Evolutionary conservation across 1,284 basidiomycete species (phyloP).

Genomic region (Coniophora puteana): DNA sequence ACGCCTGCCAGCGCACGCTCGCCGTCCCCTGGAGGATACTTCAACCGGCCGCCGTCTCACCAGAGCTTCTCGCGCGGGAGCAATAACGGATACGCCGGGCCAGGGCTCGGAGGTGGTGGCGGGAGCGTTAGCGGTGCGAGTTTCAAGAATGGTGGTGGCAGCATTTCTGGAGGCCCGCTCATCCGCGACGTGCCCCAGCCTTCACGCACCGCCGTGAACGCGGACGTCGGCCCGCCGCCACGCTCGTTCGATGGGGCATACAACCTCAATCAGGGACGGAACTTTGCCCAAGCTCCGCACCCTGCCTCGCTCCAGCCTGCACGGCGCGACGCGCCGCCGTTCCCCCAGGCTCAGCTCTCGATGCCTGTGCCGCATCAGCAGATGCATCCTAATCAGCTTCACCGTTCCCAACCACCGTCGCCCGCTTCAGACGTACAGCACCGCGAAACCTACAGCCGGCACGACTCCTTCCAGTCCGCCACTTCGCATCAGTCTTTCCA

Average conservation of each 20-base stretch:
- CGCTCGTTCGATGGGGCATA: conserved; percentile 8
- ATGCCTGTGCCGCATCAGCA: conserved; percentile 3
- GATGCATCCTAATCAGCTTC: neutral
- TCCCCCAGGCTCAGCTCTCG: no score
- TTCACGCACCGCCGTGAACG: conserved; percentile 15
- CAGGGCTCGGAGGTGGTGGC: no score
- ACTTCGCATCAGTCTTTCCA: conserved; percentile 18
- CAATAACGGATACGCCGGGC: no score
- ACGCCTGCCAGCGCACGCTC: conserved; percentile 12
- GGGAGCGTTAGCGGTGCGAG: no score
- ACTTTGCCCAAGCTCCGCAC: conserved; percentile 1
- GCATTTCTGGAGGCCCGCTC: conserved; percentile 11
- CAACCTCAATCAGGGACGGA: conserved; percentile 13
- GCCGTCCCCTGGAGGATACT: conserved; percentile 16
- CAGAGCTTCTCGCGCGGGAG: conserved; percentile 17
- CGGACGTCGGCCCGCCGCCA: no score
- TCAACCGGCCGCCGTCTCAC: conserved; percentile 12
- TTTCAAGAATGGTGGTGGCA: no score
- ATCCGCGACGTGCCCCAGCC: conserved; percentile 18
- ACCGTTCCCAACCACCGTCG: neutral
- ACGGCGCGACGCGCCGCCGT: no score
- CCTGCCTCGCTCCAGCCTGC: neutral
- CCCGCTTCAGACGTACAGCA: no score
- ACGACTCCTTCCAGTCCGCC: conserved; percentile 9
- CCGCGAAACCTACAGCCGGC: no score